Evolutionary conservation across 2,329 filamentous ascomycete species (phyloP).

Genomic region (Calonectria ilicicola): DNA sequence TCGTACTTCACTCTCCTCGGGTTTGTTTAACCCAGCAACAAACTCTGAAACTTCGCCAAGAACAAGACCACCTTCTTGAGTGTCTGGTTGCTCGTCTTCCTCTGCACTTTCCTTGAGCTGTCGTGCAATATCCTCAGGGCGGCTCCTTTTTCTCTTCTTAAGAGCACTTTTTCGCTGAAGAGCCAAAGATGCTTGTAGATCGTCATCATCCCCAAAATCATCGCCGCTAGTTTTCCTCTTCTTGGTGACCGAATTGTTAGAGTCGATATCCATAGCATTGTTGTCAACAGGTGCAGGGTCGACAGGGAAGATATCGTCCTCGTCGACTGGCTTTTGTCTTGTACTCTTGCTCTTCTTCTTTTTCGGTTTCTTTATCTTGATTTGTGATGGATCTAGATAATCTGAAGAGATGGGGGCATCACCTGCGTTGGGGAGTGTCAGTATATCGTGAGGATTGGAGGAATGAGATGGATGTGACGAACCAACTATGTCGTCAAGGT

Average conservation of each 20-base stretch:
- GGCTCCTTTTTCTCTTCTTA: conserved; percentile 90
- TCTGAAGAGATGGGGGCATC: conserved; percentile 72
- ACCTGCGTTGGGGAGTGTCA: conserved; percentile 34
- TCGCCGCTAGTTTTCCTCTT: conserved; percentile 76
- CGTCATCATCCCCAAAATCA: conserved; percentile 89
- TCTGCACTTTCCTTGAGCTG: conserved; percentile 77
- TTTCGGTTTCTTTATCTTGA: conserved; percentile 96
- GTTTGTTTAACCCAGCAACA: conserved; percentile 84
- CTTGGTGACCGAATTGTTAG: conserved; percentile 60
- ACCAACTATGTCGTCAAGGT: conserved; percentile 80
- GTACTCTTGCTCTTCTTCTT: conserved; percentile 89
- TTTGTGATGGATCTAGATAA: conserved; percentile 86
- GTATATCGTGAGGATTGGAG: neutral
- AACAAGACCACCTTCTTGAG: conserved; percentile 73
- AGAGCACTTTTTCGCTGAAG: conserved; percentile 85
- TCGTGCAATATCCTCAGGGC: conserved; percentile 87
- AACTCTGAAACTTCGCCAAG: conserved; percentile 98
- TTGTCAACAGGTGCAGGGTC: conserved; percentile 54
- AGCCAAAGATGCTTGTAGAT: conserved; percentile 87
- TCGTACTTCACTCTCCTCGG: conserved; percentile 66
- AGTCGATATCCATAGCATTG: conserved; percentile 82
- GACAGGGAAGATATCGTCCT: conserved; percentile 68
- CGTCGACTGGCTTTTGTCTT: conserved; percentile 74
- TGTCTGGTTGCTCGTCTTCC: conserved; percentile 57
- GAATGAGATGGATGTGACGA: conserved; percentile 38